Percentiles rank a stretch among this genome's conserved stretches.
phyloP scores from a whole-genome alignment of 2,329 filamentous ascomycete genomes.

The Microdochium paspali region DNA sequence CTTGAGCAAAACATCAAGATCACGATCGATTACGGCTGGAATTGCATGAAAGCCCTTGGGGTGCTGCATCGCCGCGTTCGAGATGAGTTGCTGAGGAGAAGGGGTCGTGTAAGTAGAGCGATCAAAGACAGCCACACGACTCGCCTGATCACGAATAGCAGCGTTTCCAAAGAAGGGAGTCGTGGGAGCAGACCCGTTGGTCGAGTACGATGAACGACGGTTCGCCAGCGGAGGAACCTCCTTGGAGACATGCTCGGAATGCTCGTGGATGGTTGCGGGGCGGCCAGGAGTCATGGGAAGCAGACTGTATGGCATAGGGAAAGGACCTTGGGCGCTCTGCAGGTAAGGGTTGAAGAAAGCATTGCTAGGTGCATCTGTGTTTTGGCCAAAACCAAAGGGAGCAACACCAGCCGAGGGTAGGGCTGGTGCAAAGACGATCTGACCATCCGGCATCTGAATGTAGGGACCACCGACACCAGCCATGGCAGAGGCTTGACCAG shows the following conservation, averaged over 20 bases:
- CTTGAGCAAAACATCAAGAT: slow-evolving; percentile 56
- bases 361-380: slow-evolving; percentile 10
- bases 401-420: slow-evolving; percentile 11
- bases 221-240: slow-evolving; percentile 56
- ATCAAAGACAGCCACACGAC: slow-evolving; percentile 49
- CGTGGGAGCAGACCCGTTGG: slow-evolving; percentile 55
- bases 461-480: slow-evolving; percentile 19
- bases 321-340: slow-evolving; percentile 26
- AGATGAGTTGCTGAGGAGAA: slow-evolving; percentile 50
- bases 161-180: slow-evolving; percentile 55
- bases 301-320: slow-evolving; percentile 24
- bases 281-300: slow-evolving; percentile 46
- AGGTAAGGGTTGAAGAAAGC: slow-evolving; percentile 22
- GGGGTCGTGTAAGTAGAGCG: slow-evolving; percentile 58
- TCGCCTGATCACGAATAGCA: slow-evolving; percentile 48
- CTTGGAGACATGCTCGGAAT: slow-evolving; percentile 34
- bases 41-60: slow-evolving; percentile 28
- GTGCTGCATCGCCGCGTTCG: slow-evolving; percentile 23
- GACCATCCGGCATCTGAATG: slow-evolving; percentile 20
- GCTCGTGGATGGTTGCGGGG: slow-evolving; percentile 30
- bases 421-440: slow-evolving; percentile 14
- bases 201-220: slow-evolving; percentile 58
- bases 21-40: slow-evolving; percentile 30
- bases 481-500: slow-evolving; percentile 8
- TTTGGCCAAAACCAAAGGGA: slow-evolving; percentile 14